Percentiles rank a stretch among this genome's conserved stretches.
These are phyloP conservation scores for Phytophthora quininea DNA, from an alignment of 352 stramenopile species.

Conservation along the genomic window DNA sequence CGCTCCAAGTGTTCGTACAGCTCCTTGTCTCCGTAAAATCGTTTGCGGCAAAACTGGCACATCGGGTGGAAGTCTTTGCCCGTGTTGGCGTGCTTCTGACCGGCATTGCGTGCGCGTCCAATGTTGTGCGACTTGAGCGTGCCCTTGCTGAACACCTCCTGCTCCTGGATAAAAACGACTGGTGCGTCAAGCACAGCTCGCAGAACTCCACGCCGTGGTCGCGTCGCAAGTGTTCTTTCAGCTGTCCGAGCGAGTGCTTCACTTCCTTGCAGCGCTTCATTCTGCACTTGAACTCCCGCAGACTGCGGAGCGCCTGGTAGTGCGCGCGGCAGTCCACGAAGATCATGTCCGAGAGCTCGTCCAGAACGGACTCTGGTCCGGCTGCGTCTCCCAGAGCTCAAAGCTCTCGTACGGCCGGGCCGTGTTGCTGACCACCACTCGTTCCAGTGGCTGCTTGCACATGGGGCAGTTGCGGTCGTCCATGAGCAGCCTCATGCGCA, in stretches of 20 bases:
- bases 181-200: constrained; percentile 74
- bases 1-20: constrained; percentile 89
- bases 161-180: constrained; percentile 84
- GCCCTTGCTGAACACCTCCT: constrained; percentile 78
- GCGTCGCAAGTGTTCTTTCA: constrained; percentile 75
- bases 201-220: constrained; percentile 80
- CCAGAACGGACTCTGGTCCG: constrained; percentile 63
- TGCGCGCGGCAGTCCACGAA: constrained; percentile 73
- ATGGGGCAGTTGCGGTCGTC: constrained; percentile 82
- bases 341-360: constrained; percentile 81
- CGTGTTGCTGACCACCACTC: constrained; percentile 65
- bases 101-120: constrained; percentile 47
- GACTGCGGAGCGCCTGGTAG: constrained; percentile 57
- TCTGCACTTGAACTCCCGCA: constrained; percentile 69
- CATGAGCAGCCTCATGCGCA: constrained; percentile 83
- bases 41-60: constrained; percentile 89
- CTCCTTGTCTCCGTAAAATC: constrained; percentile 86
- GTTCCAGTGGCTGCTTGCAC: constrained; percentile 74
- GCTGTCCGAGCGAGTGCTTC: constrained; percentile 53
- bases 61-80: constrained; percentile 87
- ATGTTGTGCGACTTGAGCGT: constrained; percentile 74
- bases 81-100: constrained; percentile 53
- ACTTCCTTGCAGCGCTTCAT: constrained; percentile 66
- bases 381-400: constrained; percentile 74
- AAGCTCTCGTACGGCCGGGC: constrained; percentile 68